Evolutionary conservation across 2,329 filamentous ascomycete genomes (phyloP), one percentile per base, ranked within the genome.

Genomic region (Penicillium freii): DNA sequence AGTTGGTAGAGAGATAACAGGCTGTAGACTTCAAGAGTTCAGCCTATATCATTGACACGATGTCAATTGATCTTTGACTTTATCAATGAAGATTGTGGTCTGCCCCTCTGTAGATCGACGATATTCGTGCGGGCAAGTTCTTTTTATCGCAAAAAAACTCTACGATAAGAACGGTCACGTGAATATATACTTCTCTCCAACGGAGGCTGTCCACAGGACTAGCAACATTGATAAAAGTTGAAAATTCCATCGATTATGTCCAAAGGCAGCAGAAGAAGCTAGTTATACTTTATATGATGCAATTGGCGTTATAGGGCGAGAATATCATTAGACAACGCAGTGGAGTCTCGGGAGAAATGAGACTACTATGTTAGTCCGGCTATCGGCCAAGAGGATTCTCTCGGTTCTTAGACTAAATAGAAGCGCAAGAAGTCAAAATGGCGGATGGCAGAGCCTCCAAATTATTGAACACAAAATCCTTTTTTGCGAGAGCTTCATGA

Each of bases 71-170:
- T 17, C 2, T 40, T 25, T 43, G 13, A 21, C 11, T 45, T 33
- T 33, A 43, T 42, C 40, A n/a, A 34, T 23, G 15, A 36, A 51
- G 27, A 27, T 27, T 17, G 29, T 34, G n/a, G 5, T 42, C 42
- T 56, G 42, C 54, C 54, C 54, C 49, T 53, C 54, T 56, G 49
- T 56, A 56, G 42, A 51, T 53, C 51, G 25, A 43, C 19, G 21
- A 51, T 51, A 38, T 51, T 51, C 38, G 45, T 33, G 38, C 39
- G 52, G 44, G 36, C 52, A 54, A 31, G 17, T 42, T 40, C 49
- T 40, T 33, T 31, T 54, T 56, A 56, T 56, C 48, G 49, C 21
- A 34, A 36, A 54, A 55, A 52, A 47, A 38, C 36, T 50, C 36
- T 9, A 27, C 52, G 52, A 54, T 54, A 54, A 50, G 36, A 9